A percentile compares a stretch with the other conserved stretches of the same genome.
phyloP scores from a whole-genome alignment of 2,329 filamentous ascomycete species.

The Phyllosticta citrichinensis region DNA sequence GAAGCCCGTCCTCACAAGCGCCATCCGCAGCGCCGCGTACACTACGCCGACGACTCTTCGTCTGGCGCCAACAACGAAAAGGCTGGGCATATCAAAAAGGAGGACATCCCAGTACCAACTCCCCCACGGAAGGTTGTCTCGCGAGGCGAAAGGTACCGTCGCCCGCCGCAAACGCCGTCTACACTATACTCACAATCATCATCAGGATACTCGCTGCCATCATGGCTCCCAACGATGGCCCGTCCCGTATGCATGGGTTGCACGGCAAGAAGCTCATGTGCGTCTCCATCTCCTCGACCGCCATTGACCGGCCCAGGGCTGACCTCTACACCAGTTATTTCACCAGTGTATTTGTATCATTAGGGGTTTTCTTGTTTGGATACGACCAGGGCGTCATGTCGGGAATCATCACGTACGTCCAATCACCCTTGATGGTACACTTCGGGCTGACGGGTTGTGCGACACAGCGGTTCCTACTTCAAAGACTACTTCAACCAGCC shows the following conservation, averaged over 20 bases:
- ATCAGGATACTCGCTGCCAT: conserved; percentile 56
- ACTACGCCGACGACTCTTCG: conserved; percentile 48
- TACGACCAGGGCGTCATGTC: conserved; percentile 91
- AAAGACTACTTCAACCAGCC: conserved; percentile 89
- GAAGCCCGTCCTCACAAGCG: conserved; percentile 29
- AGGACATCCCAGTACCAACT: conserved; percentile 74
- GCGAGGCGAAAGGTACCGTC: conserved; percentile 47
- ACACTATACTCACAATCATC: not conserved
- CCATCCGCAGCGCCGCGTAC: conserved; percentile 53
- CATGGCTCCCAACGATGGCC: conserved; percentile 68
- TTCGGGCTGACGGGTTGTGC: conserved; percentile 17
- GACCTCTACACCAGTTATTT: conserved; percentile 61
- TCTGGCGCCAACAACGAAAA: conserved; percentile 32
- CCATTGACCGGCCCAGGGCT: not conserved
- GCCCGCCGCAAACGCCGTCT: not conserved
- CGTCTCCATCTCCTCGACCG: conserved; percentile 26
- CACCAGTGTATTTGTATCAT: conserved; percentile 80
- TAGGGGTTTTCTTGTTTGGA: conserved; percentile 81
- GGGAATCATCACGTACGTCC: conserved; percentile 55
- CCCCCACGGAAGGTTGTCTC: conserved; percentile 54
- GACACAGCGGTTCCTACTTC: conserved; percentile 68
- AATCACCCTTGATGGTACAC: conserved; percentile 10
- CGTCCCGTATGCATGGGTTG: conserved; percentile 73
- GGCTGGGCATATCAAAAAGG: conserved; percentile 38
- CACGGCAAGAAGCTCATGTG: conserved; percentile 93